A percentile compares a stretch with the other conserved stretches of the same genome.
Evolutionary conservation across 2,329 filamentous ascomycete species (phyloP).

Genomic region (Botrytis sinoallii): DNA sequence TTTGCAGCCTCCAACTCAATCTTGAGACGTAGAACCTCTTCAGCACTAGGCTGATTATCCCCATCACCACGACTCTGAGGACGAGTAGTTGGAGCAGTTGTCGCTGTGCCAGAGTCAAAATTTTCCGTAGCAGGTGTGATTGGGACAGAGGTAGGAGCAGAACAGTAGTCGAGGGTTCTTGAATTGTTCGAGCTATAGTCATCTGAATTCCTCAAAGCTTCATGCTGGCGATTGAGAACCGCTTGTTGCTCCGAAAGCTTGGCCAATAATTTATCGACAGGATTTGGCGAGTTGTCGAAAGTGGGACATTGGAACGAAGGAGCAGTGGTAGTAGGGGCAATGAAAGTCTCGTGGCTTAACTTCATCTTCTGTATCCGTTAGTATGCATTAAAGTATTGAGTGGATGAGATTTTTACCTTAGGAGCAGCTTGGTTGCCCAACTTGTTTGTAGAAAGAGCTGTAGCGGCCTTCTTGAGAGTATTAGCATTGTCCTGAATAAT

Average conservation of each 20-base stretch:
- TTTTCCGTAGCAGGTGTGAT: conserved; percentile 60
- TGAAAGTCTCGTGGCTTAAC: conserved; percentile 43
- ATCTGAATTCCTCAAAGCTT: conserved; percentile 45
- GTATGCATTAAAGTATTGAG: conserved; percentile 20
- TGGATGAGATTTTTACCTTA: conserved; percentile 45
- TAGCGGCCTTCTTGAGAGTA: conserved; percentile 40
- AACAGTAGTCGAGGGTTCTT: conserved; percentile 45
- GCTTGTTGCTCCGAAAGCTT: conserved; percentile 71
- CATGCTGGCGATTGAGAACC: conserved; percentile 56
- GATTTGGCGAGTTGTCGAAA: conserved; percentile 43
- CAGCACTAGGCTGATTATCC: conserved; percentile 38
- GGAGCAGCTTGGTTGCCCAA: conserved; percentile 51
- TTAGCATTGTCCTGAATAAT: conserved; percentile 26
- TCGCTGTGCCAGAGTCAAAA: conserved; percentile 40
- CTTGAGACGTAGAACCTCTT: conserved; percentile 67
- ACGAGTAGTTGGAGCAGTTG: conserved; percentile 48
- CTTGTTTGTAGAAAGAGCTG: conserved; percentile 51
- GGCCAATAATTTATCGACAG: conserved; percentile 70
- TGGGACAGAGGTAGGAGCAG: conserved; percentile 53
- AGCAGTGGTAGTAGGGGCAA: neutral
- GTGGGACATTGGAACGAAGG: conserved; percentile 23
- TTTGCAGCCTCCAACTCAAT: conserved; percentile 69
- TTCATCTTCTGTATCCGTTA: conserved; percentile 47
- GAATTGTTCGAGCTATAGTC: conserved; percentile 28
- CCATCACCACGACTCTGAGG: conserved; percentile 51